Conservation (phyloP, 2,329 filamentous ascomycete species). For the Paecilomyces sp. region DNA sequence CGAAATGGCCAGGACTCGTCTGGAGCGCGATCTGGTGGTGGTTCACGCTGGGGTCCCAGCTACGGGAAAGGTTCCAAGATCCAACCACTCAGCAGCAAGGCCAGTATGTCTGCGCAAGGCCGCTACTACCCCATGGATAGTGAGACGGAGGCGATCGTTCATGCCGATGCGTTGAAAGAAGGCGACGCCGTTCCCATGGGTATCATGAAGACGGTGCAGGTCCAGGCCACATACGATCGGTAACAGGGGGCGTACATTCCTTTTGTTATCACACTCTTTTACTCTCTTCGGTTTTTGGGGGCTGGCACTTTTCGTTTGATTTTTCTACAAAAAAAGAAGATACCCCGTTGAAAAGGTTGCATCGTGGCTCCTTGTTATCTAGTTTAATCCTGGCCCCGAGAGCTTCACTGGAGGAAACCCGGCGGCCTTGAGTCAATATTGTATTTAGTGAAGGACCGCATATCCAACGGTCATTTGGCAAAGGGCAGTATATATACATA, state of each 20-base stretch:
- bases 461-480: too few species aligned
- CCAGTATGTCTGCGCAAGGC: not conserved
- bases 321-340: not conserved
- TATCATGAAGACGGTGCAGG: slow-evolving; percentile 1
- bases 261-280: not conserved
- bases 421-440: too few species aligned
- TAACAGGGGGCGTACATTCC: not conserved
- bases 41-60: not conserved
- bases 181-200: not conserved
- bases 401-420: too few species aligned
- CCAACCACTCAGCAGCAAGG: not conserved
- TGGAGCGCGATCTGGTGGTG: not conserved
- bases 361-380: too few species aligned
- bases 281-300: not conserved
- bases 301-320: not conserved
- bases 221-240: not conserved
- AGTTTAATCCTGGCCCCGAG: too few species aligned
- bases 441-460: too few species aligned
- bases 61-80: not conserved
- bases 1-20: slow-evolving; percentile 1
- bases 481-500: too few species aligned
- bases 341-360: not conserved
- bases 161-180: not conserved
- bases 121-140: not conserved
- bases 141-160: slow-evolving; percentile 1